A percentile compares a stretch with the other conserved stretches of the same genome.
Evolutionary conservation across 2,329 filamentous ascomycete species (phyloP).

Genomic region (Zarea fungicola): DNA sequence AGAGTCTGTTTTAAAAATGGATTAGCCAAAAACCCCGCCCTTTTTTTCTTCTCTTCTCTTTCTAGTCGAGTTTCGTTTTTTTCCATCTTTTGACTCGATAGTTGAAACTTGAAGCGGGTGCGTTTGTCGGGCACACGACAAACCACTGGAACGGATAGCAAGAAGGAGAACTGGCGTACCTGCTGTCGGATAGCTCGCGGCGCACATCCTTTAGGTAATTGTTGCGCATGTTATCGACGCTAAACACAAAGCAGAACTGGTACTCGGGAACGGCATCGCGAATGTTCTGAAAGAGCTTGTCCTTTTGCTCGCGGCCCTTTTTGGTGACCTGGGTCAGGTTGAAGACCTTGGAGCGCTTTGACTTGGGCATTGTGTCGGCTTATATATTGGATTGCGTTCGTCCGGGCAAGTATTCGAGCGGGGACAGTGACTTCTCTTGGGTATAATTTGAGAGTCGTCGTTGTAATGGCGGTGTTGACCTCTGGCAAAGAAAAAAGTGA

Average conservation of each 20-base stretch:
- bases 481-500: constrained; percentile 6
- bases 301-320: constrained; percentile 88
- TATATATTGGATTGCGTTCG: constrained; percentile 11
- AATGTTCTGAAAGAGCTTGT: constrained; percentile 82
- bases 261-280: constrained; percentile 80
- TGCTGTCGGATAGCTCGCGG: constrained; percentile 75
- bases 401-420: too few relatives aligned
- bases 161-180: constrained; percentile 46
- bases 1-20: constrained; percentile 54
- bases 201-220: constrained; percentile 90
- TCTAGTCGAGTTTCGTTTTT: background rate
- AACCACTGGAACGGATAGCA: too few relatives aligned
- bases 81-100: background rate
- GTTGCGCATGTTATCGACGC: constrained; percentile 97
- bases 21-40: constrained; percentile 7
- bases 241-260: constrained; percentile 89
- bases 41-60: background rate
- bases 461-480: constrained; percentile 12
- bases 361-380: constrained; percentile 75
- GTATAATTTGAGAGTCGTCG: too few relatives aligned
- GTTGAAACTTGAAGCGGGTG: too few relatives aligned
- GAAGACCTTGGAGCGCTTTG: constrained; percentile 84
- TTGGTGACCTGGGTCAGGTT: constrained; percentile 89
- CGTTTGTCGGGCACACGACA: background rate
- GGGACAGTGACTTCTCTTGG: too few relatives aligned